Evolutionary conservation across 139 green algal genomes (phyloP).

Genomic region (Eudorina sp.): DNA sequence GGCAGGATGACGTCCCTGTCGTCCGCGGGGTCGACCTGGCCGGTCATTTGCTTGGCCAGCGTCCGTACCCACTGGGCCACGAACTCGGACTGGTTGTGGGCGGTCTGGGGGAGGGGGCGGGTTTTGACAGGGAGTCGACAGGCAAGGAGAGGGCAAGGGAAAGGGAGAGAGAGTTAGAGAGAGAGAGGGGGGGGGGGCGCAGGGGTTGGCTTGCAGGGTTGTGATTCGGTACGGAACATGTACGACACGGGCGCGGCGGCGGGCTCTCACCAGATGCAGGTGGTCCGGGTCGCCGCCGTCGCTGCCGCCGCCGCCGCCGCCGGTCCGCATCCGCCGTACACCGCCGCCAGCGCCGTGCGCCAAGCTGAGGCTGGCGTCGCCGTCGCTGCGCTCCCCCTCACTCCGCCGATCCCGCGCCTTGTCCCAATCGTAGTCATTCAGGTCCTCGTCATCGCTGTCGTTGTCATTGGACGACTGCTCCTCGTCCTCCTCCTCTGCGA

Average conservation of each 20-base stretch:
- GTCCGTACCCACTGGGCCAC: slow-evolving; percentile 45
- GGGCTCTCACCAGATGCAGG: not conserved
- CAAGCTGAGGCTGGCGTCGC: not conserved
- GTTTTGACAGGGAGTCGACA: too few relatives aligned
- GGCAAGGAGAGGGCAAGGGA: too few relatives aligned
- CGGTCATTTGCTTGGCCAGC: slow-evolving; percentile 21
- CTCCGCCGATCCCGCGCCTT: not conserved
- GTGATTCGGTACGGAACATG: too few relatives aligned
- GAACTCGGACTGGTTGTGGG: slow-evolving; percentile 39
- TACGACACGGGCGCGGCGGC: too few relatives aligned
- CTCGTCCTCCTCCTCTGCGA: not conserved
- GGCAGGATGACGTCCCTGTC: not conserved
- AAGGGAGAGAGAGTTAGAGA: too few relatives aligned
- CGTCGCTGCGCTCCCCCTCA: not conserved
- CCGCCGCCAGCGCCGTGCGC: not conserved
- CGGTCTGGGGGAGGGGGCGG: not conserved
- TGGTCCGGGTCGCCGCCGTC: not conserved
- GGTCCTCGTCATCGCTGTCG: not conserved
- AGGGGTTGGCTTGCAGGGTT: too few relatives aligned
- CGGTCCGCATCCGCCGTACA: not conserved
- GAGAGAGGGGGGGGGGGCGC: too few relatives aligned
- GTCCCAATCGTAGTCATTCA: too few relatives aligned
- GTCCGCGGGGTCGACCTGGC: not conserved
- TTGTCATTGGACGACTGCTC: not conserved
- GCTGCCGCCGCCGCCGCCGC: not conserved